Base-by-base conservation (phyloP, 257 asterid genomes). In the Oldenlandia corymbosa region DNA sequence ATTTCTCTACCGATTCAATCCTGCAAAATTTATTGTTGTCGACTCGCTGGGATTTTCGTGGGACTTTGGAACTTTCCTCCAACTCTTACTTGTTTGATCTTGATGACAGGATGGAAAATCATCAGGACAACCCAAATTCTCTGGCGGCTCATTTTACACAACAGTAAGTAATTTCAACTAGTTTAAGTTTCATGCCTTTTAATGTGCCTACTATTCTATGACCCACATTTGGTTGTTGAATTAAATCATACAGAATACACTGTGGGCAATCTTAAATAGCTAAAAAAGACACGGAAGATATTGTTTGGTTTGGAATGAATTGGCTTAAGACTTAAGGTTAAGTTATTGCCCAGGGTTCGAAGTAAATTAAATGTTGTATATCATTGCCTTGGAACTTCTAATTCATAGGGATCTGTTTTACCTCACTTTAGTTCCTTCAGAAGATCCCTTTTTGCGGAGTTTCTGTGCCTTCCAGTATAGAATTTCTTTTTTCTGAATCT, bases 121-220 rank as follows among this genome's bases (percentile, higher is more conserved):
- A 34, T 50, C 83, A 12, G 88, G 88, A 51, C 78, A 75, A 65
- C 71, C 88, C 18, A 85, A 78, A 42, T 87, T 77, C 67, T 24
- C 87, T 50, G 92, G 96, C 68, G 96, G 95, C 68, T 74, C 95
- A 70, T 85, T 90, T 79, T 80, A 62, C 68, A 74, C 78, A 28
- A 39, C 81, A 46, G 94, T 90, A 76, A 78, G 97, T 85, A 67
- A n/a, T 10, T 16, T 59, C 13, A 6, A n/a, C 17, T 10, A 45
- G 54, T 36, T 20, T 26, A 26, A 28, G 20, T 39, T 41, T 4
- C 10, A 8, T 28, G 42, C 46, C 12, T 46, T 20, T 43, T 2
- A 26, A 27, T 46, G n/a, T 63, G 12, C 42, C 50, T 7, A 23
- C 46, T 27, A 8, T n/a, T 1, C 32, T 10, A 36, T 54, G 20